Conservation (phyloP, 352 stramenopile genomes). For the Phytopythium litorale region DNA sequence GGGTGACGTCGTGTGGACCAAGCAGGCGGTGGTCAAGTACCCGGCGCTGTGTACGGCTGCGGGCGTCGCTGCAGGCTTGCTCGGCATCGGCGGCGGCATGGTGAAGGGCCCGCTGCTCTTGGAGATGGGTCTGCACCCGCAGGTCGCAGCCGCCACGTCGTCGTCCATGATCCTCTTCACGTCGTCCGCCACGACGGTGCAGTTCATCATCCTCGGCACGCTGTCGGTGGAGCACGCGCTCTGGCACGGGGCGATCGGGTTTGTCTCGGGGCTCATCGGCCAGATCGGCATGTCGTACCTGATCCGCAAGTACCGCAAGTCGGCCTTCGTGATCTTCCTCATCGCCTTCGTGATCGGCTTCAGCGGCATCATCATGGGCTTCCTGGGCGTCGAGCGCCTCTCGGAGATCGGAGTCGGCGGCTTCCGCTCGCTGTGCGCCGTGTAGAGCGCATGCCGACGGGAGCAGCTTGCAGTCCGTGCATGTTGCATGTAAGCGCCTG, state of each 20-base stretch:
- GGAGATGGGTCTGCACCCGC: constrained; percentile 86
- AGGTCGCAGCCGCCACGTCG: constrained; percentile 86
- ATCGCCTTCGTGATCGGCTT: constrained; percentile 69
- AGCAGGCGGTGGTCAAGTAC: constrained; percentile 84
- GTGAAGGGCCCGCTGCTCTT: constrained; percentile 89
- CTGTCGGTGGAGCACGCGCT: constrained; percentile 89
- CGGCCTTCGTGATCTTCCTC: constrained; percentile 76
- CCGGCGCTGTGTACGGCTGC: constrained; percentile 67
- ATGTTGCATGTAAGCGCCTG: not conserved
- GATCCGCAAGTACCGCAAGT: constrained; percentile 89
- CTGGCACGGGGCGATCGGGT: constrained; percentile 90
- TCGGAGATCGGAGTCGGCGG: constrained; percentile 57
- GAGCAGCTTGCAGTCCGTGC: not conserved
- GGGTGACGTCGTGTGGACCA: constrained; percentile 95
- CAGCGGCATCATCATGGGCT: constrained; percentile 68
- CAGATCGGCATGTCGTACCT: constrained; percentile 91
- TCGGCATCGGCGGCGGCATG: constrained; percentile 91
- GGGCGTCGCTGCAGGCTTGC: constrained; percentile 63
- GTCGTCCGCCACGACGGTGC: constrained; percentile 93
- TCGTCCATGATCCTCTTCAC: constrained; percentile 93
- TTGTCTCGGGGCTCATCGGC: constrained; percentile 87
- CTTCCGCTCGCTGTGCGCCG: constrained; percentile 66
- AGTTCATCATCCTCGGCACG: constrained; percentile 94
- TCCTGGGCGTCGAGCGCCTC: constrained; percentile 56
- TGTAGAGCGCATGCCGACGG: constrained; percentile 6